Base-by-base conservation (phyloP, 192 early-diverging fungal genomes). In the Coemansia sp. region DNA sequence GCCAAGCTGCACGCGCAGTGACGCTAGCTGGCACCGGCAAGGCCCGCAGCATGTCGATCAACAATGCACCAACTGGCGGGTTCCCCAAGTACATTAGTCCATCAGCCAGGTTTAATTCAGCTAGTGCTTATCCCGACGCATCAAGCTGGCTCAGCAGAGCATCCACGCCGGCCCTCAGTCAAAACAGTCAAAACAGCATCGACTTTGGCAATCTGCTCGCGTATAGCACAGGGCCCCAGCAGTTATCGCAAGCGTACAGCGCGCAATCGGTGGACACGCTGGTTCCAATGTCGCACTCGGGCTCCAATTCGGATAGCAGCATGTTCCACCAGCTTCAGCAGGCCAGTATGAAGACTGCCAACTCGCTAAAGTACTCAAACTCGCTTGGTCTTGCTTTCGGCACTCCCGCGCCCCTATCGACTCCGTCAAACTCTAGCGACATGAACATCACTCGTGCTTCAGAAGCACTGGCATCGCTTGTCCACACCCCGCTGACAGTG, bases 21-120 rank as follows among this genome's bases (percentile, higher is more conserved):
- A 37, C 54, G 5, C 9, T 54, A 3, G 59, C 17, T 23, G 65
- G 25, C 21, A 36, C 31, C 31, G 22, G 50, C n/a, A 72, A 72
- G 20, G 60, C 53, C 14, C 71, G 71, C 6, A 72, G 71, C 49
- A 62, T 72, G 22, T 72, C 71, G 2, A 37, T 72, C 50, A 11
- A 42, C 40, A 42, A 15, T n/a, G 40, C 63, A 19, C 15, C 17
- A 5, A 19, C 25, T 42, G 40, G 12, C 40, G 40, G 40, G 15
- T 42, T 42, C 40, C 40, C 40, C 11, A 42, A 11, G 42, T 60
- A 37, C 44, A 25, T 26, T 12, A 19, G 38, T 31, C 42, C 17
- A 52, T 57, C 31, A 7, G 31, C 31, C 6, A 31, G 31, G 31
- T 31, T 8, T 6, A 31, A 31, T 31, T 31, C 31, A 31, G 6